These are phyloP conservation scores for Aegilops bicornis DNA, from an alignment of 176 grass and related monocot species.

Conservation along the genomic window DNA sequence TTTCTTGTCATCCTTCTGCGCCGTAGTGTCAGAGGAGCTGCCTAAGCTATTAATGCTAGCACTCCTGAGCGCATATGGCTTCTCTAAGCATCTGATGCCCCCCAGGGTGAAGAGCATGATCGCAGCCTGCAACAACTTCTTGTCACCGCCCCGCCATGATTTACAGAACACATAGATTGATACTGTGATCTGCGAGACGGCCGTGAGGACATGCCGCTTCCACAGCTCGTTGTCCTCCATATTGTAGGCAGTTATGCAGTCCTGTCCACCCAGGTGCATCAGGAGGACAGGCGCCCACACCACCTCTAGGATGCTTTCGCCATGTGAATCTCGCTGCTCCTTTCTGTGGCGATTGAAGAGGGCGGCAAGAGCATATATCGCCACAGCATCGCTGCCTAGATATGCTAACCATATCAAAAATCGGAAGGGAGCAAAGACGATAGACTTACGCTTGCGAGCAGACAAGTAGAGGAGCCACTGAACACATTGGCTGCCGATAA, in stretches of 20 bases:
- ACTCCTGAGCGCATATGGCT: neutral
- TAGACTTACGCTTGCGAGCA: neutral
- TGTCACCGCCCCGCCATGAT: neutral
- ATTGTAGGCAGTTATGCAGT: neutral
- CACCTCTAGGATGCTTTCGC: neutral
- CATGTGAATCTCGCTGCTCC: neutral
- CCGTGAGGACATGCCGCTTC: neutral
- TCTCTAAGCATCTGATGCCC: neutral
- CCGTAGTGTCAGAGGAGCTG: neutral
- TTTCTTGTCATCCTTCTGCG: neutral
- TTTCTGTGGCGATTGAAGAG: neutral
- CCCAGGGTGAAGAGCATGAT: neutral
- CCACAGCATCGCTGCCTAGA: neutral
- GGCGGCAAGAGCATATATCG: neutral
- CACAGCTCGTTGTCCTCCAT: conserved; percentile 23
- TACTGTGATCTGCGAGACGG: neutral
- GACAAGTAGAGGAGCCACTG: neutral
- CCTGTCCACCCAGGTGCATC: neutral
- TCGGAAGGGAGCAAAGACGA: neutral
- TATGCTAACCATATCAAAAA: neutral
- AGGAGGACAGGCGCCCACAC: neutral
- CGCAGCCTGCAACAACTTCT: neutral
- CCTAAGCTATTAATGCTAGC: neutral
- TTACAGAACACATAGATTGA: neutral
- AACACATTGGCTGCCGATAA: neutral